These are phyloP conservation scores for Fonsecaea erecta DNA, from an alignment of 2,329 filamentous ascomycete genomes.

Conservation along the genomic window DNA sequence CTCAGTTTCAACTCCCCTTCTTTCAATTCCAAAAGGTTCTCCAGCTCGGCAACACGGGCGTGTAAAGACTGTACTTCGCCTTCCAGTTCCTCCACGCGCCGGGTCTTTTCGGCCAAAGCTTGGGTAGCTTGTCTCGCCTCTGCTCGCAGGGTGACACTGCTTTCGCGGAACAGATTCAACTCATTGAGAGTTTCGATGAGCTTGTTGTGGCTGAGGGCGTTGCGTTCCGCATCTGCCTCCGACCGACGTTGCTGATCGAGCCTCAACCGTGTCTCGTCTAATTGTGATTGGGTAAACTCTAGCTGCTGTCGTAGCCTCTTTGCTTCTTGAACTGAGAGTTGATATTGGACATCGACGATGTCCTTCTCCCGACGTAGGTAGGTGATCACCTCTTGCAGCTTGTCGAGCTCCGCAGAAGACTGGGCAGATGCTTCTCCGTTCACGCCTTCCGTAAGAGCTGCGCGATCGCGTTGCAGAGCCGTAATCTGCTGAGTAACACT, in stretches of 20 bases:
- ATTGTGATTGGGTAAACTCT: constrained; percentile 81
- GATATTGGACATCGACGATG: constrained; percentile 94
- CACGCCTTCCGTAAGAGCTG: constrained; percentile 58
- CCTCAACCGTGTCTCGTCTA: constrained; percentile 87
- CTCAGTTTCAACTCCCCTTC: constrained; percentile 88
- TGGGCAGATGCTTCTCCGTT: constrained; percentile 53
- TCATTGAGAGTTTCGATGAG: constrained; percentile 95
- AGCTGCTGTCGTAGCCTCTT: constrained; percentile 90
- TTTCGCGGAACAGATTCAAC: constrained; percentile 93
- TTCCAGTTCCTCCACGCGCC: constrained; percentile 74
- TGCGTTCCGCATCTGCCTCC: constrained; percentile 73
- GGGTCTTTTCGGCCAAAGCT: constrained; percentile 73
- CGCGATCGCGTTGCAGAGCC: constrained; percentile 75
- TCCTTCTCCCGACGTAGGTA: constrained; percentile 96
- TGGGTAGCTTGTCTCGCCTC: constrained; percentile 80
- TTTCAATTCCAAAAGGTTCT: constrained; percentile 78
- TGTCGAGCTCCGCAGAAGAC: constrained; percentile 66
- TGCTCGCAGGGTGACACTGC: constrained; percentile 85
- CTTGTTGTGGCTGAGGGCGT: constrained; percentile 80
- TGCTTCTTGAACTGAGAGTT: constrained; percentile 83
- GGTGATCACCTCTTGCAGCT: constrained; percentile 85
- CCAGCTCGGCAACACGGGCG: constrained; percentile 76
- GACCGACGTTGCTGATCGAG: constrained; percentile 85
- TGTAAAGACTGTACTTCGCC: constrained; percentile 81
- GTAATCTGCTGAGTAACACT: constrained; percentile 78